Conservation (phyloP, 305 asterid species). For the Rubia tinctorum region DNA sequence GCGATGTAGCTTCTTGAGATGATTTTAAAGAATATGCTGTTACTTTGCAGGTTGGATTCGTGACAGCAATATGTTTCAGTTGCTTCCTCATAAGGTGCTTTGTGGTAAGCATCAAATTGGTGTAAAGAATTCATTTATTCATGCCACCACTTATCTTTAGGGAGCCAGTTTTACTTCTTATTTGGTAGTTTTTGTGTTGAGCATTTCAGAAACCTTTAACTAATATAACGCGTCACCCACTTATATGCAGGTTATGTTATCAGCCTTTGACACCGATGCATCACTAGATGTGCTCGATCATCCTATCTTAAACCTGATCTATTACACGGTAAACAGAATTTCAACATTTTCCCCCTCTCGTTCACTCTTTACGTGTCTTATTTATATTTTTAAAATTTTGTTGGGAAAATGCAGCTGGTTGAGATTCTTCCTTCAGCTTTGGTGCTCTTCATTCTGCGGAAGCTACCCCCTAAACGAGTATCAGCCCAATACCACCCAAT, state of each 20-base stretch:
- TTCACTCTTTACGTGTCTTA: not conserved
- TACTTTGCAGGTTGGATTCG: constrained; percentile 86
- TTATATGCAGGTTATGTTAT: constrained; percentile 60
- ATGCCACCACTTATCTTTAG: not conserved
- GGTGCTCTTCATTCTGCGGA: constrained; percentile 82
- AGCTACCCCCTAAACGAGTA: constrained; percentile 84
- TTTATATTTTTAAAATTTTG: not conserved
- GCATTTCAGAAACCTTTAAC: not conserved
- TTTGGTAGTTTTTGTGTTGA: not conserved
- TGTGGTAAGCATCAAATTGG: constrained; percentile 53
- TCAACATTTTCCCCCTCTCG: not conserved
- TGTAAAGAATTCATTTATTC: not conserved
- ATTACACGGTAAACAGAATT: constrained; percentile 52
- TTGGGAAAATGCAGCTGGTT: constrained; percentile 54
- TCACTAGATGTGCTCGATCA: constrained; percentile 78
- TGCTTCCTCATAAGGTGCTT: constrained; percentile 91
- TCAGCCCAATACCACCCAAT: constrained; percentile 88
- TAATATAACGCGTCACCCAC: not conserved
- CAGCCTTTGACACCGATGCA: constrained; percentile 75
- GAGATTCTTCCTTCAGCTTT: constrained; percentile 97
- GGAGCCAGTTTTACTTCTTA: not conserved
- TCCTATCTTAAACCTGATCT: constrained; percentile 74
- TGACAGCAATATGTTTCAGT: constrained; percentile 90
- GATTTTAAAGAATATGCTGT: not conserved
- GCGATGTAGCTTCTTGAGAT: not conserved